These are phyloP conservation scores for Xylaria hypoxylon DNA, from an alignment of 2,329 filamentous ascomycete species.

Conservation along the genomic window DNA sequence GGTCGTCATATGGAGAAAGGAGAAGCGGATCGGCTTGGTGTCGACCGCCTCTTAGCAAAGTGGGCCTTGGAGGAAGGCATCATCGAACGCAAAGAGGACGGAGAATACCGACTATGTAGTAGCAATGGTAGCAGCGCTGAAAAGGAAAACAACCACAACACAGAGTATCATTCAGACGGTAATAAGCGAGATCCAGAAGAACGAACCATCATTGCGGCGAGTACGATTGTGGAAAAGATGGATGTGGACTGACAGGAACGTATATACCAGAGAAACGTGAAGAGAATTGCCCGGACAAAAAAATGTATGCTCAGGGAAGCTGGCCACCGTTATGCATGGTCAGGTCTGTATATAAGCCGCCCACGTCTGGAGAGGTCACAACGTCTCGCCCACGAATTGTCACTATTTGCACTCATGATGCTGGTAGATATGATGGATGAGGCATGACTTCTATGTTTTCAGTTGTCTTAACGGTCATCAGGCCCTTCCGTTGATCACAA, in stretches of 20 bases:
- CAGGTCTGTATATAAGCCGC: conserved; percentile 19
- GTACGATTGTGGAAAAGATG: conserved; percentile 52
- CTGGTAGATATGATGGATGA: conserved; percentile 32
- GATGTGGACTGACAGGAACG: conserved; percentile 50
- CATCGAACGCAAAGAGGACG: conserved; percentile 67
- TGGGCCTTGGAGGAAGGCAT: conserved; percentile 74
- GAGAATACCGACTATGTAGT: conserved; percentile 66
- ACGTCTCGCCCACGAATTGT: not conserved
- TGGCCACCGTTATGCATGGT: conserved; percentile 5
- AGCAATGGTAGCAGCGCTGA: conserved; percentile 53
- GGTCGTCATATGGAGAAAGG: conserved; percentile 87
- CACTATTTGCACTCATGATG: conserved; percentile 15
- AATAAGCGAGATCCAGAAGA: conserved; percentile 49
- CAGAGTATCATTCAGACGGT: conserved; percentile 49
- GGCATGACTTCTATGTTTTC: conserved; percentile 23
- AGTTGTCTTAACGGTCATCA: conserved; percentile 1
- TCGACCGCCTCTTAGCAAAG: conserved; percentile 67
- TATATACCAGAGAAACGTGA: conserved; percentile 14
- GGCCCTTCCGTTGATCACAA: conserved; percentile 6
- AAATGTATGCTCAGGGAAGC: conserved; percentile 3
- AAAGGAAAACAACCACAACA: conserved; percentile 45
- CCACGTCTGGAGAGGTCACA: not conserved
- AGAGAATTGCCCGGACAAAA: conserved; percentile 1
- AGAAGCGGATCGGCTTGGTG: conserved; percentile 67
- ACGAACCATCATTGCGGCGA: conserved; percentile 52